Evolutionary conservation across 2,329 filamentous ascomycete species (phyloP).

Genomic region (Trichoderma hamatum): DNA sequence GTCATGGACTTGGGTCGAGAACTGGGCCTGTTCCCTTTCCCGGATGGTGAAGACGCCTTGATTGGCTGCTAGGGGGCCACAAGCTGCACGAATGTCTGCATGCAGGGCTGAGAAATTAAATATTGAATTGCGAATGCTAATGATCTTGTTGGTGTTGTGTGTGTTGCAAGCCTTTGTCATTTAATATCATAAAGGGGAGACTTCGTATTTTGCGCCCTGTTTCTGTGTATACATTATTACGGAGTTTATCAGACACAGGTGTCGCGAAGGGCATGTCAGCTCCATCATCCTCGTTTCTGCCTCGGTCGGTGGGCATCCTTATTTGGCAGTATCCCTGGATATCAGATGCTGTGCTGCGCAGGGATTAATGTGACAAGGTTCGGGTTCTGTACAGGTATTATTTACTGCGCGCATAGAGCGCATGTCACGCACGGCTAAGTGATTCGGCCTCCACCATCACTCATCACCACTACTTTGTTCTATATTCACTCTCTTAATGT

Average conservation of each 20-base stretch:
- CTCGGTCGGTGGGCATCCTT: not conserved
- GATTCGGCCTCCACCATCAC: not conserved
- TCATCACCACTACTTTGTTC: not conserved
- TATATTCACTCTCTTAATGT: not conserved
- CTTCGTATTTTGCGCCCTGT: not conserved
- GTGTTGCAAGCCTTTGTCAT: not conserved
- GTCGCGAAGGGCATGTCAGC: not conserved
- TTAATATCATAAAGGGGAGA: not conserved
- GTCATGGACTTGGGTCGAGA: conserved; percentile 15
- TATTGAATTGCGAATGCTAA: not conserved
- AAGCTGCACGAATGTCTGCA: not conserved
- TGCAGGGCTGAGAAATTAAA: conserved; percentile 18
- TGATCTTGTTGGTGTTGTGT: not conserved
- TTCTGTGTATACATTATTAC: not conserved
- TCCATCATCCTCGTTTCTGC: not conserved
- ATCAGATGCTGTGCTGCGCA: not conserved
- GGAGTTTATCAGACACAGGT: not conserved
- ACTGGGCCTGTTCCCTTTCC: conserved; percentile 24
- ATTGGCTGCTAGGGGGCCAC: conserved; percentile 16
- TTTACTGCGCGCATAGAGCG: not conserved
- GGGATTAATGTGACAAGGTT: not conserved
- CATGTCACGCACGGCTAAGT: not conserved
- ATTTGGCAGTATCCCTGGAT: not conserved
- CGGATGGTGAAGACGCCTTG: conserved; percentile 6
- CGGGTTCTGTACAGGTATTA: not conserved